Conservation (phyloP, 2,329 filamentous ascomycete genomes). For the Colletotrichum tropicicola region DNA sequence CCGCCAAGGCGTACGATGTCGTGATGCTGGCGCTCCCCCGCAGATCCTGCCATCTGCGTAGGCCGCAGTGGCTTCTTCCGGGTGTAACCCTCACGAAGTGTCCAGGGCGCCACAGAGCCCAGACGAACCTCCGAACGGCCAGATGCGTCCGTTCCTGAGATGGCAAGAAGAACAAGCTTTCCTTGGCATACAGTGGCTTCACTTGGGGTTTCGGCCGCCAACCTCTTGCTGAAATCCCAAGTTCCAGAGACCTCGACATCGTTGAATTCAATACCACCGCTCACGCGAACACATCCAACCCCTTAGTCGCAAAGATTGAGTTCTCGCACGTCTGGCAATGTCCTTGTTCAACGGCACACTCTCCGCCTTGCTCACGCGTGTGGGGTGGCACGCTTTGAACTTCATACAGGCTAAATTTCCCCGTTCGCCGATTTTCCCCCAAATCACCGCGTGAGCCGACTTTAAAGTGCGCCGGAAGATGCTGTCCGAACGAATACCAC, state of each 20-base stretch:
- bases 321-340: neutral
- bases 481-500: constrained; percentile 16
- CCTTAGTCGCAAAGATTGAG: too few relatives aligned
- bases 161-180: constrained; percentile 12
- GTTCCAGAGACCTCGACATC: too few relatives aligned
- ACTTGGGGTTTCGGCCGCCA: too few relatives aligned
- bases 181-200: constrained; percentile 11
- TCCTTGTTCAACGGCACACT: neutral
- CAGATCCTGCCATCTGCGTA: neutral
- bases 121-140: neutral
- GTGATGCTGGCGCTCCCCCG: neutral
- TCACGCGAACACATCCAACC: too few relatives aligned
- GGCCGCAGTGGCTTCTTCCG: constrained; percentile 2
- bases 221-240: too few relatives aligned
- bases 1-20: too few relatives aligned
- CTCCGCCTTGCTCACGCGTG: neutral
- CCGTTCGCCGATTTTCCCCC: neutral
- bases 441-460: neutral
- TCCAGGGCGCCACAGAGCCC: neutral
- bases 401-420: constrained; percentile 25
- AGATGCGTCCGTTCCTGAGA: neutral
- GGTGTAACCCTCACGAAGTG: constrained; percentile 15
- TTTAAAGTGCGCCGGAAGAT: constrained; percentile 7
- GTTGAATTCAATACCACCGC: too few relatives aligned
- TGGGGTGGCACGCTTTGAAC: constrained; percentile 13